These are phyloP conservation scores for Cylindrotheca fusiformis DNA, from an alignment of 108 stramenopile species.

Conservation along the genomic window DNA sequence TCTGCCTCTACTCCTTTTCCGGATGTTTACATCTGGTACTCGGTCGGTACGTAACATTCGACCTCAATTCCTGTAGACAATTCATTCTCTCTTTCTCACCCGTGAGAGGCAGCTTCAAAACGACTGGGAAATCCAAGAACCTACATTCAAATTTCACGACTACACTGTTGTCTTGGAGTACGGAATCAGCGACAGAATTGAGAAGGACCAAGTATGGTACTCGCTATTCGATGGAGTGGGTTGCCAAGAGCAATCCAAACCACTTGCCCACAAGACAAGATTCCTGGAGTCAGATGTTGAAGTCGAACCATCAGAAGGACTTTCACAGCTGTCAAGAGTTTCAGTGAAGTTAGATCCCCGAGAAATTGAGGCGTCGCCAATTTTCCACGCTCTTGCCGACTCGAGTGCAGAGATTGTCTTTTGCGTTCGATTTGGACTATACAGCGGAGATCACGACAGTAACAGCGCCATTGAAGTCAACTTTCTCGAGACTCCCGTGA, in stretches of 20 bases:
- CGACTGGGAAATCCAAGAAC: too few relatives aligned
- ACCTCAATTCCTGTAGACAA: too few relatives aligned
- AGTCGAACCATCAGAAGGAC: neutral
- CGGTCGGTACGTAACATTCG: too few relatives aligned
- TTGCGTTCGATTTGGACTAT: constrained; percentile 10
- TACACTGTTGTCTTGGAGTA: too few relatives aligned
- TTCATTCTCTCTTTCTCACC: too few relatives aligned
- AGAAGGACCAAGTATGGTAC: neutral
- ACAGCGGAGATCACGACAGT: neutral
- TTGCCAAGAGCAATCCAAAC: constrained; percentile 5
- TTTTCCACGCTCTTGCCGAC: neutral
- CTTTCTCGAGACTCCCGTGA: constrained; percentile 6
- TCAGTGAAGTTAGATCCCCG: neutral
- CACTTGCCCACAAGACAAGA: constrained; percentile 4
- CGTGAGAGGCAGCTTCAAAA: too few relatives aligned
- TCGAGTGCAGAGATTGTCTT: constrained; percentile 1
- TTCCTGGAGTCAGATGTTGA: constrained; percentile 2
- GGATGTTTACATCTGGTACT: too few relatives aligned
- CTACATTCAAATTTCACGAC: too few relatives aligned
- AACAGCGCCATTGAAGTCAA: neutral
- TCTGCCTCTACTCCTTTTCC: too few relatives aligned
- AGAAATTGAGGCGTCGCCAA: neutral
- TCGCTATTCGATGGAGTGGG: constrained; percentile 3
- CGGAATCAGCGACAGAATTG: constrained; percentile 7
- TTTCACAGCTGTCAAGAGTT: neutral